Percentiles rank a stretch among this genome's conserved stretches.
phyloP scores from a whole-genome alignment of 1,284 basidiomycete genomes.

The Ganoderma lucidum region DNA sequence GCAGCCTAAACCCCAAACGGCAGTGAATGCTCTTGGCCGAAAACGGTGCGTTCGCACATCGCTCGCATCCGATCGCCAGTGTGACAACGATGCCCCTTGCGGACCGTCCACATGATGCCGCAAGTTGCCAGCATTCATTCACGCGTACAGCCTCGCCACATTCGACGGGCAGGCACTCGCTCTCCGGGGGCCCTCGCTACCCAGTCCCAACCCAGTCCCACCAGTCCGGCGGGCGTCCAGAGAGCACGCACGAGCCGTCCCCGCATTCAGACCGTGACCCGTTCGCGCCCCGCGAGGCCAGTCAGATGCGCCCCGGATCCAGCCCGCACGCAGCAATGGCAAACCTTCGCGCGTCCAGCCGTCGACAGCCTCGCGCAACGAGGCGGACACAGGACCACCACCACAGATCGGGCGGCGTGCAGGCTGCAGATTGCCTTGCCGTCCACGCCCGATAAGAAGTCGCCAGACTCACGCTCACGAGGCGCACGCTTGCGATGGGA shows the following conservation, averaged over 20 bases:
- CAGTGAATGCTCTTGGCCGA: slow-evolving; percentile 30
- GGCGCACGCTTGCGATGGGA: slow-evolving; percentile 25
- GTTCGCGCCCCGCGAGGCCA: slow-evolving; percentile 3
- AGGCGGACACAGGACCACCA: slow-evolving; percentile 18
- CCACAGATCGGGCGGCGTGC: slow-evolving; percentile 31
- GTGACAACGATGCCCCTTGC: slow-evolving; percentile 21
- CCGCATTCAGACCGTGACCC: slow-evolving; percentile 7
- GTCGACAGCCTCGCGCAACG: slow-evolving; percentile 21
- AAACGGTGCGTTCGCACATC: slow-evolving; percentile 26
- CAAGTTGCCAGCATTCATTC: slow-evolving; percentile 22
- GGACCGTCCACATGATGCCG: slow-evolving; percentile 30
- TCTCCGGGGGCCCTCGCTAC: background rate
- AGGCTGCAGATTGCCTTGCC: slow-evolving; percentile 33
- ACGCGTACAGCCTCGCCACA: slow-evolving; percentile 10
- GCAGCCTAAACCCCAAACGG: slow-evolving; percentile 34
- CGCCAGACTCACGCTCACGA: background rate
- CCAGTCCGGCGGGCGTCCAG: slow-evolving; percentile 8
- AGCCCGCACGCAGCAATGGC: slow-evolving; percentile 15
- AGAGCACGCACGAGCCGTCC: slow-evolving; percentile 5
- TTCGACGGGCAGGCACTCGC: slow-evolving; percentile 6
- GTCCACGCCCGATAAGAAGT: slow-evolving; percentile 34
- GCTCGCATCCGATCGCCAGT: slow-evolving; percentile 27
- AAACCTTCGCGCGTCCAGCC: slow-evolving; percentile 25
- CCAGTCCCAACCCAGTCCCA: background rate
- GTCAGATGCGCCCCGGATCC: slow-evolving; percentile 29